These are phyloP conservation scores for Ephemerocybe angulata DNA, from an alignment of 768 basidiomycete species.

Conservation along the genomic window DNA sequence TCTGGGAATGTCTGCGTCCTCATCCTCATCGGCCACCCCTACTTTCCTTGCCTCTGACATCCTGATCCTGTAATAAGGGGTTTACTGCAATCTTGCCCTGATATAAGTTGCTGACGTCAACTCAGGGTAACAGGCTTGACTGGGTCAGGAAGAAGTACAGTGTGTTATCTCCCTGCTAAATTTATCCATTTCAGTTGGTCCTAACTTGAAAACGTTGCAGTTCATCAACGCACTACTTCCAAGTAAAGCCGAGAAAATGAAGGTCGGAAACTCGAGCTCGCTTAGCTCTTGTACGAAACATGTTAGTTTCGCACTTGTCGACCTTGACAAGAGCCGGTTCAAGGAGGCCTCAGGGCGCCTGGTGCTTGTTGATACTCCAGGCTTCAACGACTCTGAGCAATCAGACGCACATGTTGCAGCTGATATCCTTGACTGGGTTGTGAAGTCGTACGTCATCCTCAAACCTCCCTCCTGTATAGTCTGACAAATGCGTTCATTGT, in stretches of 20 bases:
- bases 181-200: not conserved
- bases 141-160: not conserved
- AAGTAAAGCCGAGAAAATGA: not conserved
- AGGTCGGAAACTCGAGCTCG: not conserved
- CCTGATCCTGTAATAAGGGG: not conserved
- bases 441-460: not conserved
- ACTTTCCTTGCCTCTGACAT: no score
- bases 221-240: not conserved
- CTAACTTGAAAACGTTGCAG: not conserved
- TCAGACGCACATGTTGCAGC: not conserved
- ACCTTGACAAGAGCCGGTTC: not conserved
- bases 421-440: not conserved
- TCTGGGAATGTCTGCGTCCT: no score
- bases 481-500: no score
- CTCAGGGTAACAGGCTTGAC: not conserved
- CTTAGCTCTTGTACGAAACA: not conserved
- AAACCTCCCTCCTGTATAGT: no score
- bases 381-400: not conserved
- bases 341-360: not conserved
- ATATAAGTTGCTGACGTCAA: not conserved
- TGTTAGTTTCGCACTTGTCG: not conserved
- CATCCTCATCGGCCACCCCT: no score
- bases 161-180: no score
- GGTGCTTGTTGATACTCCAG: not conserved
- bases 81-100: not conserved